Percentiles rank a stretch among this genome's conserved stretches.
Evolutionary conservation across 345 rosid genomes (phyloP).

Genomic region (Ceriops decandra): DNA sequence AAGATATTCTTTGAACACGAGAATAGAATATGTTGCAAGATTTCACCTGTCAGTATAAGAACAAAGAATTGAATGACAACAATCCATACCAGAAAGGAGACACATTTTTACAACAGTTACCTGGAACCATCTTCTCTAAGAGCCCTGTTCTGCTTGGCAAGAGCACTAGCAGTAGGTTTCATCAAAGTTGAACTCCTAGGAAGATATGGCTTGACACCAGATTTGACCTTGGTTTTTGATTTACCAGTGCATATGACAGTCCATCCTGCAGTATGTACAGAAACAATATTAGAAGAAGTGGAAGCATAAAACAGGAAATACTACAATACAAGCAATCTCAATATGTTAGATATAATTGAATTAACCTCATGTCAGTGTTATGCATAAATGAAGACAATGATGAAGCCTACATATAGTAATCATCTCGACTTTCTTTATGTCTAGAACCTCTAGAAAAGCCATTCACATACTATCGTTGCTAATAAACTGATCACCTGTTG

Average conservation of each 20-base stretch:
- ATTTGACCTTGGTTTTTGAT: conserved; percentile 36
- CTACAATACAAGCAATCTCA: conserved; percentile 2
- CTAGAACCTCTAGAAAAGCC: background rate
- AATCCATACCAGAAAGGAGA: background rate
- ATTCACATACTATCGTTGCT: background rate
- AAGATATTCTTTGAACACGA: no score
- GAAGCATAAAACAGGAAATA: background rate
- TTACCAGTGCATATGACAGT: conserved; percentile 33
- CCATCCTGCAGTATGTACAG: conserved; percentile 37
- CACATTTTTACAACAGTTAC: conserved; percentile 34
- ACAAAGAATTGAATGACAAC: no score
- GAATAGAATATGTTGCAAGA: no score
- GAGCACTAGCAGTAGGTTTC: conserved; percentile 86
- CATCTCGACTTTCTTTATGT: background rate
- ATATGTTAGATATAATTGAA: background rate
- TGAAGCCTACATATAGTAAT: background rate
- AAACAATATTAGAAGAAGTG: background rate
- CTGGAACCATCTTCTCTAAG: conserved; percentile 42
- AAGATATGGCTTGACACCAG: conserved; percentile 32
- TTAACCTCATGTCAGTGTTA: background rate
- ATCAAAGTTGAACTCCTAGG: conserved; percentile 82
- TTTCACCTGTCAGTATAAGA: no score
- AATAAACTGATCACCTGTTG: conserved; percentile 36
- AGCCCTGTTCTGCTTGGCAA: conserved; percentile 68
- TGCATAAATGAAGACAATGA: background rate